Evolutionary conservation across 148 eudicot genomes (phyloP).

Genomic region (Persicaria tinctoria): DNA sequence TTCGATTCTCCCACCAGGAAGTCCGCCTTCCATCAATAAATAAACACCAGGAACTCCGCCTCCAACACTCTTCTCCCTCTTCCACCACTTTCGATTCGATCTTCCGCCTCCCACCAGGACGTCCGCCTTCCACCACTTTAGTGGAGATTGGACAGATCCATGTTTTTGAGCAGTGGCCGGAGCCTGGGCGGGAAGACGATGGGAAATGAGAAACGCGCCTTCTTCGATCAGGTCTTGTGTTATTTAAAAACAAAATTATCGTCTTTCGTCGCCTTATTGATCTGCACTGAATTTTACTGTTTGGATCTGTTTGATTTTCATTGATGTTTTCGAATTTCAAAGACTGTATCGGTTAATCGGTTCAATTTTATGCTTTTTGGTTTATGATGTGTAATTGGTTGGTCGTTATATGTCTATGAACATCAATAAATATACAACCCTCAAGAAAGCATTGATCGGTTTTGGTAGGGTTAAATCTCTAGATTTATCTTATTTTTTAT

Average conservation of each 20-base stretch:
- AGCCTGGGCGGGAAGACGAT: constrained; percentile 71
- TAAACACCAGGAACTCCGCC: no score
- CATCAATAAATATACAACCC: no score
- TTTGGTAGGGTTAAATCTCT: not conserved
- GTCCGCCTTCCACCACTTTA: constrained; percentile 12
- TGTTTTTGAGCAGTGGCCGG: constrained; percentile 69
- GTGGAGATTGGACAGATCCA: constrained; percentile 64
- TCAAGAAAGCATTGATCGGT: not conserved
- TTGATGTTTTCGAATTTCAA: no score
- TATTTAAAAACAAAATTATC: not conserved
- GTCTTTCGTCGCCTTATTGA: not conserved
- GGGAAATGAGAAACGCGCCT: constrained; percentile 34
- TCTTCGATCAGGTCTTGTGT: constrained; percentile 66
- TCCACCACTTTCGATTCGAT: no score
- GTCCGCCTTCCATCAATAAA: no score
- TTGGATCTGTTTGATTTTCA: not conserved
- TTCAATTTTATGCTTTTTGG: not conserved
- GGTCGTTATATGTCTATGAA: not conserved
- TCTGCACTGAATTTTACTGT: not conserved
- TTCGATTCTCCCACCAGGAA: no score
- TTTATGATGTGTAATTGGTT: not conserved
- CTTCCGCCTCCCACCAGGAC: no score
- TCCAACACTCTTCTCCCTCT: no score
- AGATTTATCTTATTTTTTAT: no score
- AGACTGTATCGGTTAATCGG: not conserved